Conservation (phyloP, 1,139 yeast species). For the Arxiozyma slooffiae region DNA sequence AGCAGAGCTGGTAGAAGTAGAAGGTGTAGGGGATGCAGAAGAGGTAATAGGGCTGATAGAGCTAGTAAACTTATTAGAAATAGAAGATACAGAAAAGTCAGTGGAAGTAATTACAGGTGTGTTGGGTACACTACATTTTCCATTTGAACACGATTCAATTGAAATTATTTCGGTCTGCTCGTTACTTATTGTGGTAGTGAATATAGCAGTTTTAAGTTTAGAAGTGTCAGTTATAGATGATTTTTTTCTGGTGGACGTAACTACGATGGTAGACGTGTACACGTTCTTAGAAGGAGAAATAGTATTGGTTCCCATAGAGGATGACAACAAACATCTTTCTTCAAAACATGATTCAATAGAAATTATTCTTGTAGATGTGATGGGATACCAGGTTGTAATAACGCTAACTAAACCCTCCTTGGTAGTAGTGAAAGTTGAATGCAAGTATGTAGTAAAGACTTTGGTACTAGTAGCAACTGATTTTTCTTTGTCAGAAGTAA, state of each 20-base stretch:
- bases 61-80: too few relatives aligned
- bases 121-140: background rate
- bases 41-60: too few relatives aligned
- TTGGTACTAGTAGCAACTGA: background rate
- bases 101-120: too few relatives aligned
- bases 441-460: slow-evolving; percentile 6
- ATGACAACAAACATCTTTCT: background rate
- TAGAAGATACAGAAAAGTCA: too few relatives aligned
- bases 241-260: background rate
- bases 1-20: too few relatives aligned
- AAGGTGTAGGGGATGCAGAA: too few relatives aligned
- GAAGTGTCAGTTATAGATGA: background rate
- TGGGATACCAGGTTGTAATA: slow-evolving; percentile 39
- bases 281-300: background rate
- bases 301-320: background rate
- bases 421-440: slow-evolving; percentile 34
- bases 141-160: slow-evolving; percentile 5
- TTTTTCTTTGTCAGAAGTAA: background rate
- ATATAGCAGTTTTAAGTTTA: background rate
- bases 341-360: slow-evolving; percentile 4
- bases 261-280: background rate
- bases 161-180: background rate
- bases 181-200: background rate
- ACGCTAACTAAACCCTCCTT: slow-evolving; percentile 36
- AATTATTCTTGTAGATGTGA: slow-evolving; percentile 2